These are phyloP conservation scores for Camellia oleifera DNA, from an alignment of 179 eudicot genomes.

Conservation along the genomic window DNA sequence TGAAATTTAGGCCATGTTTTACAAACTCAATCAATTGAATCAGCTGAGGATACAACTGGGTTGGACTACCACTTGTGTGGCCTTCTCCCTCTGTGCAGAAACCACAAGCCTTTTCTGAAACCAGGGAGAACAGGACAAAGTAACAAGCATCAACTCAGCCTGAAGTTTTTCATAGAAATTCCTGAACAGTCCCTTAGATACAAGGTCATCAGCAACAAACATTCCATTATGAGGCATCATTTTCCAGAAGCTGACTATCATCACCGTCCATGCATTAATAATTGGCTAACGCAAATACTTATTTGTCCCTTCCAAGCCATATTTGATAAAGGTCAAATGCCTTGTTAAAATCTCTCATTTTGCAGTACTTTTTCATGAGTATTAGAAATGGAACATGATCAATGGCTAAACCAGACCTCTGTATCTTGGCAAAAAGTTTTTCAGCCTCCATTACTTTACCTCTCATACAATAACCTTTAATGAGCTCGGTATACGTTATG, in stretches of 20 bases:
- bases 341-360: constrained; percentile 37
- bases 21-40: not conserved
- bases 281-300: not conserved
- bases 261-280: not conserved
- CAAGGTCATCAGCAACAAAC: not conserved
- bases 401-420: constrained; percentile 41
- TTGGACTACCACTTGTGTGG: not conserved
- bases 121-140: not conserved
- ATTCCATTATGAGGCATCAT: not conserved
- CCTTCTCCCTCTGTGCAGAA: not conserved
- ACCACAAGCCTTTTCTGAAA: not conserved
- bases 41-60: not conserved
- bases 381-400: constrained; percentile 65
- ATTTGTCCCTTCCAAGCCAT: constrained; percentile 30
- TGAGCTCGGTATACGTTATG: constrained; percentile 67
- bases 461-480: constrained; percentile 47
- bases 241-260: not conserved
- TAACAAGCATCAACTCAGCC: constrained; percentile 4
- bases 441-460: constrained; percentile 58
- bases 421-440: constrained; percentile 42
- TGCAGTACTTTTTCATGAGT: constrained; percentile 61
- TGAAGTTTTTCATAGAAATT: not conserved
- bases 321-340: constrained; percentile 47
- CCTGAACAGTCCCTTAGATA: not conserved
- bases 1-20: not conserved